A percentile compares a stretch with the other conserved stretches of the same genome.
Conservation (phyloP, 306 rosid species). For the Dryas drummondii region DNA sequence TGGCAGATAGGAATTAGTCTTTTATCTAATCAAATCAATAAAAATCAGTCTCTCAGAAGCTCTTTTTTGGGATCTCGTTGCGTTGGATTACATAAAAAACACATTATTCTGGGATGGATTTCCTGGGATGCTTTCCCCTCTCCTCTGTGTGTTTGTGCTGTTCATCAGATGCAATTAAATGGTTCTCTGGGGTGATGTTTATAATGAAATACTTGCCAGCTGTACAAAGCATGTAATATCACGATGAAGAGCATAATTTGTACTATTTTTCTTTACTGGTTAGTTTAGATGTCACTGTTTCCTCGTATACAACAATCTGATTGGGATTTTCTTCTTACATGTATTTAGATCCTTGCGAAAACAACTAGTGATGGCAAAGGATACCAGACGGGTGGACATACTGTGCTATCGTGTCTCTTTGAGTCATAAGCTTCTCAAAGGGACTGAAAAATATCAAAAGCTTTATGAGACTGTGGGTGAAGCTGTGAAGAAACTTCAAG, state of each 20-base stretch:
- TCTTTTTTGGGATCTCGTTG: background rate
- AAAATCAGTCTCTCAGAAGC: background rate
- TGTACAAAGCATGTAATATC: background rate
- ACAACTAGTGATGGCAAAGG: conserved; percentile 73
- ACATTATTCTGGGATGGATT: background rate
- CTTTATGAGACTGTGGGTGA: conserved; percentile 64
- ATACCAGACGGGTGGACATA: conserved; percentile 88
- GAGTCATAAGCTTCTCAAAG: conserved; percentile 80
- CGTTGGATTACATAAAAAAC: background rate
- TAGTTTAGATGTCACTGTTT: background rate
- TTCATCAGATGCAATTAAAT: background rate
- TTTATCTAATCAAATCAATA: background rate
- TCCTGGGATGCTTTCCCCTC: background rate
- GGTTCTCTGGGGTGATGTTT: background rate
- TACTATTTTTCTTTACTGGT: background rate
- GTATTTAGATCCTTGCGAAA: conserved; percentile 76
- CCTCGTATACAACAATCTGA: conserved; percentile 5
- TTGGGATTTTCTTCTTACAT: conserved; percentile 24
- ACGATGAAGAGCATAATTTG: background rate
- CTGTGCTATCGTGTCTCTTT: conserved; percentile 84
- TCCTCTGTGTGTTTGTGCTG: background rate
- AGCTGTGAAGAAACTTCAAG: conserved; percentile 81
- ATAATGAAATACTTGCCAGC: background rate
- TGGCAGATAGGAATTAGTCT: background rate
- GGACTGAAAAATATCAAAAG: conserved; percentile 56